phyloP scores from a whole-genome alignment of 148 eudicot genomes.

The Cornus florida region DNA sequence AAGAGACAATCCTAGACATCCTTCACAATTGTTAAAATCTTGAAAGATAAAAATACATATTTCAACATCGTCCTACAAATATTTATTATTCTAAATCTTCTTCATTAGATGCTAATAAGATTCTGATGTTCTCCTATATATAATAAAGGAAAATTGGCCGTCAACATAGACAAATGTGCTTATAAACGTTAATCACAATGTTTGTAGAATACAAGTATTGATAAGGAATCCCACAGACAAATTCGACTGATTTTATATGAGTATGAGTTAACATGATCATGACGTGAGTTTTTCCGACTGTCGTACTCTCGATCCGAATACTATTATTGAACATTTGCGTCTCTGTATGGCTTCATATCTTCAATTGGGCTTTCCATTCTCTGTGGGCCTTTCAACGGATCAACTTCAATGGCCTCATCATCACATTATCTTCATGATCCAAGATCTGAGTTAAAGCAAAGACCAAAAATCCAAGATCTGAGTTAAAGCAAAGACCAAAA shows the following conservation, averaged over 20 bases:
- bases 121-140: not conserved
- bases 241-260: no score
- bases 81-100: not conserved
- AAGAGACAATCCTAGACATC: no score
- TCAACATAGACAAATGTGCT: not conserved
- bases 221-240: no score
- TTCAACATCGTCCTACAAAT: not conserved
- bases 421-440: conserved; percentile 88
- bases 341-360: no score
- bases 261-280: no score
- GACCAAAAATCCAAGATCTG: no score
- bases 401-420: conserved; percentile 86
- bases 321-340: not conserved
- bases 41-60: not conserved
- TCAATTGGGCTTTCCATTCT: not conserved
- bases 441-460: conserved; percentile 50
- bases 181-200: not conserved
- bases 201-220: not conserved
- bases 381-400: conserved; percentile 23
- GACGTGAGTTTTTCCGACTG: no score
- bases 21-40: not conserved
- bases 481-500: no score
- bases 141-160: no score
- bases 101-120: not conserved
- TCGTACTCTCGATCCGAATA: no score